Conservation (phyloP, 495 filamentous ascomycete genomes). For the Penicillium paradoxum region DNA sequence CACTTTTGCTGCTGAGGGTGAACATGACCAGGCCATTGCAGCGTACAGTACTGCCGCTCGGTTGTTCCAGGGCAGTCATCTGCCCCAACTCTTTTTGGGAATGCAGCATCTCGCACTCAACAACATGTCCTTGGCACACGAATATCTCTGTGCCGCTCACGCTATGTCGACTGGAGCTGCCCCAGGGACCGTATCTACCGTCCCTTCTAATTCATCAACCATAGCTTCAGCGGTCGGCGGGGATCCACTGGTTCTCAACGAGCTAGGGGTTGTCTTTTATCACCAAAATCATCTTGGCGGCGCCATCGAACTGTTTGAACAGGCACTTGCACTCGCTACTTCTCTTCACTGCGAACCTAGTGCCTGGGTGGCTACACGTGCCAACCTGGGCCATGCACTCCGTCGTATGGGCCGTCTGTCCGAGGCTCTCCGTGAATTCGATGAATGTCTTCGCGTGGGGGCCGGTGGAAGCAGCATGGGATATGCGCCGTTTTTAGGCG, state of each 20-base stretch:
- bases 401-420: conserved; percentile 65
- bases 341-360: conserved; percentile 75
- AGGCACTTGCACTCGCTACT: conserved; percentile 68
- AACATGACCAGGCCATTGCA: conserved; percentile 97
- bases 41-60: conserved; percentile 95
- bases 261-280: conserved; percentile 90
- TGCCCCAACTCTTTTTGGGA: conserved; percentile 92
- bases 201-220: conserved; percentile 45
- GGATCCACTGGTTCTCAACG: conserved; percentile 90
- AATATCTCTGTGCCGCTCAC: conserved; percentile 89
- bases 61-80: conserved; percentile 93
- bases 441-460: conserved; percentile 73
- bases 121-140: conserved; percentile 91
- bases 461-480: conserved; percentile 60
- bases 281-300: conserved; percentile 76
- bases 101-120: conserved; percentile 98
- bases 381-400: conserved; percentile 84
- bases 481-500: conserved; percentile 39
- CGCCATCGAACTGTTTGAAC: conserved; percentile 66
- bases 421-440: conserved; percentile 71
- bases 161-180: conserved; percentile 57
- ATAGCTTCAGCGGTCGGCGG: conserved; percentile 42
- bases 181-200: conserved; percentile 23
- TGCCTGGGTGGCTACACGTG: conserved; percentile 82
- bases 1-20: conserved; percentile 99